These are phyloP conservation scores for Vanrija humicola DNA, from an alignment of 1,284 basidiomycete species.

Conservation along the genomic window DNA sequence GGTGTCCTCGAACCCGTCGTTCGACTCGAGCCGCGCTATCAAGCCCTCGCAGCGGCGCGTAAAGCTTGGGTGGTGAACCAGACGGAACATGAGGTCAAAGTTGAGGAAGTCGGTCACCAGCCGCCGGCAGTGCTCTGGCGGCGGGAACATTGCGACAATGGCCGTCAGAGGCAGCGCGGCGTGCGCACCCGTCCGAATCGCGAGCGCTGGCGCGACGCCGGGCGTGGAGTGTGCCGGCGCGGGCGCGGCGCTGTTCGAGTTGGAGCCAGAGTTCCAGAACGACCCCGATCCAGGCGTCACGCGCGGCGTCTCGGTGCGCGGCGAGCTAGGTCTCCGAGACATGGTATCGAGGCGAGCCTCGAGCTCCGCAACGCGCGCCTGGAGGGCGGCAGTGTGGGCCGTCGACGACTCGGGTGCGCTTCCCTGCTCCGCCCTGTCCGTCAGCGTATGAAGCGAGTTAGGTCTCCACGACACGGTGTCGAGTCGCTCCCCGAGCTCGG, in stretches of 20 bases:
- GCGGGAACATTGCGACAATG: neutral
- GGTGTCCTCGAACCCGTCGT: neutral
- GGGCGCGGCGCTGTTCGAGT: too few species aligned
- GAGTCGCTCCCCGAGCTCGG: too few species aligned
- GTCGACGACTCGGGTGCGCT: neutral
- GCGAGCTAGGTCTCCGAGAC: neutral
- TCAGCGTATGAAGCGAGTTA: too few species aligned
- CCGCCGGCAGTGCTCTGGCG: constrained; percentile 2
- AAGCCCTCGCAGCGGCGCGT: neutral
- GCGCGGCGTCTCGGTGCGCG: too few species aligned
- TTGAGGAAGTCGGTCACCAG: neutral
- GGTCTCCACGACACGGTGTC: too few species aligned
- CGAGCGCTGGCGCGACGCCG: too few species aligned
- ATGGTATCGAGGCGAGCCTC: neutral
- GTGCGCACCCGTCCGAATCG: too few species aligned
- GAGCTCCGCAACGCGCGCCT: neutral
- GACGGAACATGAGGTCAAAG: constrained; percentile 5
- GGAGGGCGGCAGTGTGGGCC: neutral
- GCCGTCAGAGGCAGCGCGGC: neutral
- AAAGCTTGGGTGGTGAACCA: constrained; percentile 6
- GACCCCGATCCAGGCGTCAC: too few species aligned
- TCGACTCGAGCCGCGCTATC: neutral
- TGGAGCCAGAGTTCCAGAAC: too few species aligned
- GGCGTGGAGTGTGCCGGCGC: too few species aligned
- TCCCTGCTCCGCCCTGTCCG: too few species aligned